Conservation (phyloP, 2,329 filamentous ascomycete genomes). For the Phoma herbarum region DNA sequence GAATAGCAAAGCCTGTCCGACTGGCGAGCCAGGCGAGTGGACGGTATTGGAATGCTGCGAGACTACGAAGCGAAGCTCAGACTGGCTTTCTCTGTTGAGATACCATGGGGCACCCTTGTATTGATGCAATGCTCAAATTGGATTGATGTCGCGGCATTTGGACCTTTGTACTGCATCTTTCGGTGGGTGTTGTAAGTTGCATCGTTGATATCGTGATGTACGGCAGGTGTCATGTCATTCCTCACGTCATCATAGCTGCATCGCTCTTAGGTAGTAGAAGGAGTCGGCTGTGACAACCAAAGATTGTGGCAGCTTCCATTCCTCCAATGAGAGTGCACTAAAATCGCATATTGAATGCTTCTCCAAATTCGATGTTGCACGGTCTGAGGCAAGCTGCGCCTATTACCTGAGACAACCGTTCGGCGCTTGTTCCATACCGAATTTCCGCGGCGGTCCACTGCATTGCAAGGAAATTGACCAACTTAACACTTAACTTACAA, state of each 20-base stretch:
- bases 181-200: neutral
- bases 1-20: conserved; percentile 30
- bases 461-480: neutral
- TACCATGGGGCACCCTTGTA: conserved; percentile 29
- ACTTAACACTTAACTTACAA: neutral
- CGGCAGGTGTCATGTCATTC: neutral
- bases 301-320: neutral
- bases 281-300: neutral
- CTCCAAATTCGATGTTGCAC: neutral
- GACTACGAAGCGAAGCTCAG: conserved; percentile 27
- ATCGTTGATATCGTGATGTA: neutral
- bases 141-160: neutral
- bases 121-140: neutral
- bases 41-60: conserved; percentile 33
- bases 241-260: neutral
- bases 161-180: neutral
- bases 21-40: conserved; percentile 27
- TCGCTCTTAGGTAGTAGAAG: neutral
- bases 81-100: conserved; percentile 32
- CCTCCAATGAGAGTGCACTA: neutral
- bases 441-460: neutral
- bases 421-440: neutral
- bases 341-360: neutral
- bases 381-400: neutral
- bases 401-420: neutral